Evolutionary conservation across 441 rosid species (phyloP).

Genomic region (Pelargonium citronellum): DNA sequence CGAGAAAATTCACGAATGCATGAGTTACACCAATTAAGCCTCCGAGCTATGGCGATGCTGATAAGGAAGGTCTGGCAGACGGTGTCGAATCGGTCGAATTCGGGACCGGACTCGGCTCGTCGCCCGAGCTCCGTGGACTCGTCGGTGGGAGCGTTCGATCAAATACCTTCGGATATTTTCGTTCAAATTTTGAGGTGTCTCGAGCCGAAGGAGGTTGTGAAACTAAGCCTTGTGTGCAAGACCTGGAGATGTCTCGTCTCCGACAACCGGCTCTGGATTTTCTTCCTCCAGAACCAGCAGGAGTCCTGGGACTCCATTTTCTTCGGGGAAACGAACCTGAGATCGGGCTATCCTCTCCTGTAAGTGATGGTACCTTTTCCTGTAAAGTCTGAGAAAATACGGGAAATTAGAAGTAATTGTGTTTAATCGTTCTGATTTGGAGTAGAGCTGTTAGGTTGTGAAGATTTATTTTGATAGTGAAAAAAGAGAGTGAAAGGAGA

Average conservation of each 20-base stretch:
- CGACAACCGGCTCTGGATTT: slow-evolving; percentile 59
- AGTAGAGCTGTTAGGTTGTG: too few relatives aligned
- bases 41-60: slow-evolving; percentile 24
- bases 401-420: too few relatives aligned
- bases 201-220: slow-evolving; percentile 54
- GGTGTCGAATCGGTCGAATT: slow-evolving; percentile 30
- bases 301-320: slow-evolving; percentile 49
- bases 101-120: slow-evolving; percentile 12
- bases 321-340: slow-evolving; percentile 59
- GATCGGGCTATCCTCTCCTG: slow-evolving; percentile 63
- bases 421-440: not conserved
- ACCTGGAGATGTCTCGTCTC: slow-evolving; percentile 44
- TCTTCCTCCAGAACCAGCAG: slow-evolving; percentile 41
- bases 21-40: too few relatives aligned
- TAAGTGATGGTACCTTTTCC: slow-evolving; percentile 20
- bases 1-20: too few relatives aligned
- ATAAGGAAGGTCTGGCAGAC: slow-evolving; percentile 49
- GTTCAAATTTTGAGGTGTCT: slow-evolving; percentile 45
- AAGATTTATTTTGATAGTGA: too few relatives aligned
- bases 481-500: too few relatives aligned
- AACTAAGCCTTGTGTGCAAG: slow-evolving; percentile 38
- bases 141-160: slow-evolving; percentile 54
- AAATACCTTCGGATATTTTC: slow-evolving; percentile 53
- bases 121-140: slow-evolving; percentile 22
- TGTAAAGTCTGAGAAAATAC: not conserved